These are phyloP conservation scores for Daedaleopsis sinensis DNA, from an alignment of 768 basidiomycete species.

Conservation along the genomic window DNA sequence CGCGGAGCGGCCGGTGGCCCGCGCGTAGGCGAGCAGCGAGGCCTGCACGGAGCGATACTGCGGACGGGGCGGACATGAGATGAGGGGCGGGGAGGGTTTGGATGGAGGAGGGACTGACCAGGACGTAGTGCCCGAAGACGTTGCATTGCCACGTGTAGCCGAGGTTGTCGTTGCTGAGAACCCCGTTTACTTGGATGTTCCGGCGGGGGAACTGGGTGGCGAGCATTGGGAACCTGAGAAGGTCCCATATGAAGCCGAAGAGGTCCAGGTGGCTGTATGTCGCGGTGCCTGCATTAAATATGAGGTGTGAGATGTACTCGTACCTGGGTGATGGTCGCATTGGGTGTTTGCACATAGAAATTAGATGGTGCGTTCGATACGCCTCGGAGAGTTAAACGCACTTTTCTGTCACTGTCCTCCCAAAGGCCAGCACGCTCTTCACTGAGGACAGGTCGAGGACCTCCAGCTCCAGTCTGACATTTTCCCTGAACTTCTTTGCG, in stretches of 20 bases:
- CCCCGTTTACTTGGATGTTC: slow-evolving; percentile 60
- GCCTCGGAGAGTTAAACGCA: slow-evolving; percentile 37
- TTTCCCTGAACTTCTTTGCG: slow-evolving; percentile 58
- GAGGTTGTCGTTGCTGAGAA: slow-evolving; percentile 65
- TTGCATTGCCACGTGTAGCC: slow-evolving; percentile 89
- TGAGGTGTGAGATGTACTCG: slow-evolving; percentile 78
- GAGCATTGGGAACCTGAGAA: slow-evolving; percentile 46
- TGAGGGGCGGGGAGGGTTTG: slow-evolving; percentile 4
- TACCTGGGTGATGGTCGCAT: slow-evolving; percentile 48
- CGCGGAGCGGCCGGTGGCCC: slow-evolving; percentile 40
- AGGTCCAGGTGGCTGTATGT: slow-evolving; percentile 60
- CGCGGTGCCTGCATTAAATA: slow-evolving; percentile 79
- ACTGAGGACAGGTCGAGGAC: slow-evolving; percentile 67
- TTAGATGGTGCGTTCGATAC: neutral
- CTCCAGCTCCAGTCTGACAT: slow-evolving; percentile 62
- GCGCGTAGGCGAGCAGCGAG: slow-evolving; percentile 48
- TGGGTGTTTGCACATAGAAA: neutral
- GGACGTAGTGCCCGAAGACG: slow-evolving; percentile 76
- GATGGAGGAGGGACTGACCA: slow-evolving; percentile 51
- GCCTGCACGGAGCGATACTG: slow-evolving; percentile 68
- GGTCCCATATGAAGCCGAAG: slow-evolving; percentile 46
- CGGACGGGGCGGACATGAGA: neutral
- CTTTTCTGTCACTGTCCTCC: slow-evolving; percentile 54
- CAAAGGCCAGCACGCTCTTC: slow-evolving; percentile 63
- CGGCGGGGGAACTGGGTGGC: slow-evolving; percentile 58